A percentile compares a stretch with the other conserved stretches of the same genome.
These are phyloP conservation scores for Fusarium nisikadoi DNA, from an alignment of 2,329 filamentous ascomycete genomes.

Conservation along the genomic window DNA sequence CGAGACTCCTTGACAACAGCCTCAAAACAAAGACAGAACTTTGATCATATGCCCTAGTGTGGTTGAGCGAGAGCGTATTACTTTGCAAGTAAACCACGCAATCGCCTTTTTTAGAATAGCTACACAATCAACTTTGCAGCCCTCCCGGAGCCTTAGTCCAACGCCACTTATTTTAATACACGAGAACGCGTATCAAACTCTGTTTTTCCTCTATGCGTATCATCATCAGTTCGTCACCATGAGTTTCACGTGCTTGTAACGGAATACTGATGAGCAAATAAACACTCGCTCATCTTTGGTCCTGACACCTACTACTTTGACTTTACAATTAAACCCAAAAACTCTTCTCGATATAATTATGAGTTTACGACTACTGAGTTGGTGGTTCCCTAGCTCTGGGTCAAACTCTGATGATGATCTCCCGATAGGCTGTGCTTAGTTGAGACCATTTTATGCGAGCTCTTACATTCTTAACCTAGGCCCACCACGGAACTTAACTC, in stretches of 20 bases:
- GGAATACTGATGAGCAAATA: background rate
- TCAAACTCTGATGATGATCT: background rate
- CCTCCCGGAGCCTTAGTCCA: slow-evolving; percentile 16
- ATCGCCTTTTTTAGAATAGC: background rate
- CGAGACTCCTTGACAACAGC: slow-evolving; percentile 5
- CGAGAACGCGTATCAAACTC: slow-evolving; percentile 14
- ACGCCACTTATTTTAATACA: slow-evolving; percentile 25
- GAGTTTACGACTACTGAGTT: background rate
- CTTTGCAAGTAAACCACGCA: slow-evolving; percentile 21
- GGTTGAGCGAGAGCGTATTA: background rate
- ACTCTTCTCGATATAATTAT: background rate
- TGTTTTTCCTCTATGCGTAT: slow-evolving; percentile 1
- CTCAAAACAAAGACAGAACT: background rate
- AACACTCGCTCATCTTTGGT: background rate
- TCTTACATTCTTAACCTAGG: slow-evolving; percentile 6
- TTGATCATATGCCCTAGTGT: background rate
- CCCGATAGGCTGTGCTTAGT: background rate
- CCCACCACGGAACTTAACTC: slow-evolving; percentile 3
- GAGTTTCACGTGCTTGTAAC: background rate
- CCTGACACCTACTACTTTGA: background rate
- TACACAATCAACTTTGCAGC: slow-evolving; percentile 16
- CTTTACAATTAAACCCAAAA: background rate
- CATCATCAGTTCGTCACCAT: slow-evolving; percentile 30
- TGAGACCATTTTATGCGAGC: slow-evolving; percentile 23
- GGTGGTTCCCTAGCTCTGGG: background rate